Conservation (phyloP, 345 rosid genomes). For the Cardamine chenopodiifolia region DNA sequence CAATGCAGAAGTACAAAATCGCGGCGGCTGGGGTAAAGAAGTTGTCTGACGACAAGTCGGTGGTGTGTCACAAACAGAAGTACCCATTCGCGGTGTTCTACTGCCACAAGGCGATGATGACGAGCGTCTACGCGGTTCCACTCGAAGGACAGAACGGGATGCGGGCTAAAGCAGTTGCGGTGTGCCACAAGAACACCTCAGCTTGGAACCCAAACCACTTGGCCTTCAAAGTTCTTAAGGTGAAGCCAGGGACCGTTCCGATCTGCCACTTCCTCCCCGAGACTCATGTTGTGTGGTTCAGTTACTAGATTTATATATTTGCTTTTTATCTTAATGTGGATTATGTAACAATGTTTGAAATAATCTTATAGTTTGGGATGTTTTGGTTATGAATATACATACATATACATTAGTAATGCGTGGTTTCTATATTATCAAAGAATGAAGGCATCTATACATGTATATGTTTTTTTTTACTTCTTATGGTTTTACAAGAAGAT, state of each 20-base stretch:
- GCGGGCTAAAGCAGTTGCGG: conserved; percentile 66
- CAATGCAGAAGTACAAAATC: conserved; percentile 57
- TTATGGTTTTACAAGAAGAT: conserved; percentile 22
- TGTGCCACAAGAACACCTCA: conserved; percentile 84
- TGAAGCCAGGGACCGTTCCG: conserved; percentile 72
- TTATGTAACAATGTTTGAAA: conserved; percentile 26
- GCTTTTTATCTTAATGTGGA: conserved; percentile 13
- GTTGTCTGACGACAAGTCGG: conserved; percentile 49
- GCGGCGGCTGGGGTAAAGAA: conserved; percentile 47
- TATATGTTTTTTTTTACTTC: neutral
- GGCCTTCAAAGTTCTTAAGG: conserved; percentile 75
- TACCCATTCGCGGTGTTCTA: conserved; percentile 77
- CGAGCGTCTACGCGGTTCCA: conserved; percentile 60
- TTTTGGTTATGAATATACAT: conserved; percentile 36
- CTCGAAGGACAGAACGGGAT: conserved; percentile 66
- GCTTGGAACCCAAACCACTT: conserved; percentile 85
- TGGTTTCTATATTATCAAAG: neutral
- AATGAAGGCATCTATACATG: conserved; percentile 11
- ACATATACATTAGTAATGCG: conserved; percentile 27
- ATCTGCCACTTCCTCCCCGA: conserved; percentile 85
- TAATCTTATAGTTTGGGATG: conserved; percentile 20
- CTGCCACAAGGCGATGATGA: conserved; percentile 66
- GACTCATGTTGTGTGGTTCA: conserved; percentile 69
- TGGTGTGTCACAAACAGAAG: conserved; percentile 84
- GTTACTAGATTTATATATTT: conserved; percentile 41